These are phyloP conservation scores for Scenedesmus sp. DNA, from an alignment of 163 green algal species.

Conservation along the genomic window DNA sequence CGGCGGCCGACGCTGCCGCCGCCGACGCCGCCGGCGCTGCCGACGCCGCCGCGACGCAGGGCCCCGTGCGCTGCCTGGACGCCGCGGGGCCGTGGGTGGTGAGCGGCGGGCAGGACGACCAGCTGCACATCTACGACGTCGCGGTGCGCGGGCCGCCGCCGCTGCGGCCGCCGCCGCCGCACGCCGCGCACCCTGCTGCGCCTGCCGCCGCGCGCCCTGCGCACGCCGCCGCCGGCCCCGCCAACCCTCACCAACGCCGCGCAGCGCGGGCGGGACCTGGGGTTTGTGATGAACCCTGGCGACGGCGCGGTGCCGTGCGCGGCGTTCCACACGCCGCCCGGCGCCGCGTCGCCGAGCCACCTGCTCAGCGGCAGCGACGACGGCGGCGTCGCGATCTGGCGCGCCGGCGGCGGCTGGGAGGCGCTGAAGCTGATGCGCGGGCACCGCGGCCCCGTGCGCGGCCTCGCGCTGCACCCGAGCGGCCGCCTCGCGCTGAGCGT, in stretches of 20 bases:
- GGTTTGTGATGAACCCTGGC: conserved; percentile 83
- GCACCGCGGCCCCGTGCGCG: conserved; percentile 70
- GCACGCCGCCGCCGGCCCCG: no score
- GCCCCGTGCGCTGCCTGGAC: conserved; percentile 80
- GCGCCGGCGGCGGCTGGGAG: conserved; percentile 74
- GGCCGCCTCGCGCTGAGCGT: conserved; percentile 77
- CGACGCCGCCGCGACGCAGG: conserved; percentile 48
- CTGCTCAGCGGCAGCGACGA: conserved; percentile 82
- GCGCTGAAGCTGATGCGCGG: conserved; percentile 82
- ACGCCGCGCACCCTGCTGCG: no score
- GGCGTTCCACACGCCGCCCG: conserved; percentile 68
- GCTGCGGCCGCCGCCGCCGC: no score
- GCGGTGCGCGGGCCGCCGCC: conserved; percentile 50
- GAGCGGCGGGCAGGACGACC: conserved; percentile 84
- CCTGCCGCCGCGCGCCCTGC: no score
- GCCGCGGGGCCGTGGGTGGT: conserved; percentile 69
- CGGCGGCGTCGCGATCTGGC: conserved; percentile 81
- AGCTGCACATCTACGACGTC: conserved; percentile 86
- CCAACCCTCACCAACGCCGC: background rate
- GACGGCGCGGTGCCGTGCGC: conserved; percentile 82
- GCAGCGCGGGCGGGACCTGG: conserved; percentile 73
- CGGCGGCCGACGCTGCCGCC: background rate
- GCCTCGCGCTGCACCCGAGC: conserved; percentile 74
- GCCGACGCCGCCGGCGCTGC: conserved; percentile 4
- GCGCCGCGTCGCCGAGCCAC: conserved; percentile 69